These are phyloP conservation scores for Dacryopinax primogenitus DNA, from an alignment of 768 basidiomycete genomes.

Conservation along the genomic window DNA sequence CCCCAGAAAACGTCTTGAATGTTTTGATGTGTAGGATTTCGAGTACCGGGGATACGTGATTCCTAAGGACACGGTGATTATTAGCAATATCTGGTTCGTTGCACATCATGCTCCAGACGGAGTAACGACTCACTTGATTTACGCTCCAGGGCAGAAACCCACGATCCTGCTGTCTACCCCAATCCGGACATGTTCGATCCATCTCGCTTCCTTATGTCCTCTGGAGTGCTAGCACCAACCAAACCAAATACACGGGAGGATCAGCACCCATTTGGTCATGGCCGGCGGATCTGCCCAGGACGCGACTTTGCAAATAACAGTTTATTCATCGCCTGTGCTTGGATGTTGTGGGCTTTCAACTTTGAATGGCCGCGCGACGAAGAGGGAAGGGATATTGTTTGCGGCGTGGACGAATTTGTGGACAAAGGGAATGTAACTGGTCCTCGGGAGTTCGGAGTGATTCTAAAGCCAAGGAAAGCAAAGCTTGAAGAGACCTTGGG, in stretches of 20 bases:
- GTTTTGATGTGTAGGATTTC: constrained; percentile 31
- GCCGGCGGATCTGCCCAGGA: constrained; percentile 39
- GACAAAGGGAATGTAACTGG: neutral
- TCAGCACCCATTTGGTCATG: constrained; percentile 5
- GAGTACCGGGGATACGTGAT: constrained; percentile 26
- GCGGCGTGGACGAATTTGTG: neutral
- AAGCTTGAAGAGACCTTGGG: neutral
- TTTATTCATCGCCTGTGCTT: constrained; percentile 36
- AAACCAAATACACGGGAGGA: constrained; percentile 12
- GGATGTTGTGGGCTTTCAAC: constrained; percentile 36
- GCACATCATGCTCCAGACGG: neutral
- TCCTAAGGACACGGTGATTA: constrained; percentile 13
- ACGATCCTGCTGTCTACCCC: constrained; percentile 31
- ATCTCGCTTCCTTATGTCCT: constrained; percentile 25
- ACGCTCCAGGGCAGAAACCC: constrained; percentile 34
- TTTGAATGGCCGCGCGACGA: constrained; percentile 34
- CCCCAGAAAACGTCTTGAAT: constrained; percentile 20
- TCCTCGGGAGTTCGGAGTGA: neutral
- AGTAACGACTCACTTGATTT: neutral
- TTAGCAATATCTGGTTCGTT: constrained; percentile 19
- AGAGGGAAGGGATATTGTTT: constrained; percentile 29
- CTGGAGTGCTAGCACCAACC: constrained; percentile 24
- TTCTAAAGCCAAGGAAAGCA: neutral
- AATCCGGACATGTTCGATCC: constrained; percentile 32
- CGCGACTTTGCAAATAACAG: constrained; percentile 39